Percentiles rank a stretch among this genome's conserved stretches.
phyloP scores from a whole-genome alignment of 2,329 filamentous ascomycete genomes.

The Aurifilum marmelostoma region DNA sequence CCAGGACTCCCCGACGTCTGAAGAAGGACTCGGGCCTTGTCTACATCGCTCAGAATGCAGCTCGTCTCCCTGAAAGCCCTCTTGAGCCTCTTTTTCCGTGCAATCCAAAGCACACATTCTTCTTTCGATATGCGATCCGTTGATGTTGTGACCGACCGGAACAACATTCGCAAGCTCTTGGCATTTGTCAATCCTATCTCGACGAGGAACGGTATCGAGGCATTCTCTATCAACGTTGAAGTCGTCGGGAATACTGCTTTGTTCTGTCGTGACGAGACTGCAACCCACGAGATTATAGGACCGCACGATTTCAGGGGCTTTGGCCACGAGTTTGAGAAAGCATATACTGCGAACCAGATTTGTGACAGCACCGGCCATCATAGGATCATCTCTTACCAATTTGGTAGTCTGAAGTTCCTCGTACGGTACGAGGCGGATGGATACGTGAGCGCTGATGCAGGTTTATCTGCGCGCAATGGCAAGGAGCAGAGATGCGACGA shows the following conservation, averaged over 20 bases:
- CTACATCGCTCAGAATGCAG: conserved; percentile 51
- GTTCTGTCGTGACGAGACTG: conserved; percentile 41
- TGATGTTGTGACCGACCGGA: conserved; percentile 50
- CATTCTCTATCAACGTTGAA: conserved; percentile 49
- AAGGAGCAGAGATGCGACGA: not conserved
- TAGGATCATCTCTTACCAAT: conserved; percentile 48
- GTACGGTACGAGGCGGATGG: conserved; percentile 50
- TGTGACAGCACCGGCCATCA: conserved; percentile 48
- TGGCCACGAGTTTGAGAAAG: conserved; percentile 50
- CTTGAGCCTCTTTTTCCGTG: conserved; percentile 52
- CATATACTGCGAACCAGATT: conserved; percentile 43
- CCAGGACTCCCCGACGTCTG: conserved; percentile 33
- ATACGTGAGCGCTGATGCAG: conserved; percentile 36
- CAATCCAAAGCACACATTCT: conserved; percentile 44
- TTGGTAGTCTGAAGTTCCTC: conserved; percentile 45
- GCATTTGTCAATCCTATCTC: conserved; percentile 43
- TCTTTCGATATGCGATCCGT: conserved; percentile 42
- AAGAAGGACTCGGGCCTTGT: conserved; percentile 43
- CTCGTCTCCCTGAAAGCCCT: conserved; percentile 46
- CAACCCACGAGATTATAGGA: conserved; percentile 37
- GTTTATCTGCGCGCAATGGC: not conserved
- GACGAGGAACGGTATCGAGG: conserved; percentile 28
- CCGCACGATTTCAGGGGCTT: conserved; percentile 43
- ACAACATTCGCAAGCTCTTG: conserved; percentile 53
- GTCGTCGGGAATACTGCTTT: conserved; percentile 42